Percentiles rank a stretch among this genome's conserved stretches.
These are phyloP conservation scores for Podospora tetraspora DNA, from an alignment of 495 filamentous ascomycete species.

Conservation along the genomic window DNA sequence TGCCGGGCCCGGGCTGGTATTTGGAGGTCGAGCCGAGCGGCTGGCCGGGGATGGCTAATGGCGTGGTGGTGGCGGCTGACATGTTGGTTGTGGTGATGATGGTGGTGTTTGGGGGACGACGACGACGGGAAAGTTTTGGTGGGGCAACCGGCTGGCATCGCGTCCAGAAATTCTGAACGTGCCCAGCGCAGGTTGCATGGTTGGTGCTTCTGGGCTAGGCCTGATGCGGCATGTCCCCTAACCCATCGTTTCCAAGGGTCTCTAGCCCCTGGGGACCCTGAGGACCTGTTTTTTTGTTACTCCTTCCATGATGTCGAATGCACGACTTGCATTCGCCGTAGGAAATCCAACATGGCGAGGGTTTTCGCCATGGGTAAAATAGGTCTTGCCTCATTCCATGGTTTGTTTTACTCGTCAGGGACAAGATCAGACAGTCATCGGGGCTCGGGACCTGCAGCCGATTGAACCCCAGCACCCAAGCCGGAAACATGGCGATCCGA, in stretches of 20 bases:
- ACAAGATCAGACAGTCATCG: neutral
- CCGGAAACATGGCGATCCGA: constrained; percentile 4
- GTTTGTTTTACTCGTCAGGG: neutral
- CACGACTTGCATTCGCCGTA: neutral
- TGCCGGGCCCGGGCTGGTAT: constrained; percentile 71
- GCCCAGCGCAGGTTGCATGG: neutral
- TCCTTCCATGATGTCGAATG: neutral
- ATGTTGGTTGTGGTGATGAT: constrained; percentile 8
- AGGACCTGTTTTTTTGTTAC: neutral
- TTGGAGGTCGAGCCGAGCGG: constrained; percentile 60
- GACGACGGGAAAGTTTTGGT: neutral
- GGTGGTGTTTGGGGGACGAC: neutral
- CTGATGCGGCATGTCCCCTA: neutral
- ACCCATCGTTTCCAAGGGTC: neutral
- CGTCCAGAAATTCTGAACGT: neutral
- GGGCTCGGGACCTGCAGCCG: neutral
- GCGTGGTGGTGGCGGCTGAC: constrained; percentile 18
- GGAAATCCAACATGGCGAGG: neutral
- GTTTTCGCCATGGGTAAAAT: neutral
- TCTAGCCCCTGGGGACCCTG: neutral
- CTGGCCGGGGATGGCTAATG: constrained; percentile 64
- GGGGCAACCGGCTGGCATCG: neutral
- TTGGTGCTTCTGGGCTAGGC: neutral
- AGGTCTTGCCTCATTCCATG: neutral
- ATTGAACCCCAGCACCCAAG: neutral